Evolutionary conservation across 441 rosid species (phyloP).

Genomic region (Populus hybrid): DNA sequence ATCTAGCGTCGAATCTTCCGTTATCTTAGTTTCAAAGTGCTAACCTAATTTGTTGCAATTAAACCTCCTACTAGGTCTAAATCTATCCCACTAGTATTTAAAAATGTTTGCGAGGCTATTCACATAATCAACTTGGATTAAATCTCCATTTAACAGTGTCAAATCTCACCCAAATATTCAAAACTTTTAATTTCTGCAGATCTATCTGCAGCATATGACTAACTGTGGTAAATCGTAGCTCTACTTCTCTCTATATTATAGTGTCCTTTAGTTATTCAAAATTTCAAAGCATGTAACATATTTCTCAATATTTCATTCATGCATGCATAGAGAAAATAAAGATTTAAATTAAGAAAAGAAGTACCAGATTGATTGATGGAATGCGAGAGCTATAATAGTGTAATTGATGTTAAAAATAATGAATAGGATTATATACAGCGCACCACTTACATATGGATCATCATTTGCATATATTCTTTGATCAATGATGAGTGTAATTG

Average conservation of each 20-base stretch:
- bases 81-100: rapidly evolving
- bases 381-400: too few relatives aligned
- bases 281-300: not conserved
- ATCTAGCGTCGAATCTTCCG: rapidly evolving
- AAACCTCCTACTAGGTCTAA: rapidly evolving
- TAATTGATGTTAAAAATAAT: not conserved
- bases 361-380: not conserved
- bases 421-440: not conserved
- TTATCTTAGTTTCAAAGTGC: too few relatives aligned
- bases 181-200: too few relatives aligned
- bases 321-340: not conserved
- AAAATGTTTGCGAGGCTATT: rapidly evolving
- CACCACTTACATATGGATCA: not conserved
- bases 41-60: too few relatives aligned
- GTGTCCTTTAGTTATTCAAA: too few relatives aligned
- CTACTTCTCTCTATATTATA: too few relatives aligned
- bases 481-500: not conserved
- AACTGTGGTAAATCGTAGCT: too few relatives aligned
- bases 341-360: not conserved
- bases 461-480: not conserved
- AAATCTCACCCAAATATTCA: too few relatives aligned
- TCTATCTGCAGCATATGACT: too few relatives aligned
- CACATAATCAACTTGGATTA: too few relatives aligned
- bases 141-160: too few relatives aligned
- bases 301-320: not conserved